These are phyloP conservation scores for Henningerozyma blattae DNA, from an alignment of 805 yeast species.

Conservation along the genomic window DNA sequence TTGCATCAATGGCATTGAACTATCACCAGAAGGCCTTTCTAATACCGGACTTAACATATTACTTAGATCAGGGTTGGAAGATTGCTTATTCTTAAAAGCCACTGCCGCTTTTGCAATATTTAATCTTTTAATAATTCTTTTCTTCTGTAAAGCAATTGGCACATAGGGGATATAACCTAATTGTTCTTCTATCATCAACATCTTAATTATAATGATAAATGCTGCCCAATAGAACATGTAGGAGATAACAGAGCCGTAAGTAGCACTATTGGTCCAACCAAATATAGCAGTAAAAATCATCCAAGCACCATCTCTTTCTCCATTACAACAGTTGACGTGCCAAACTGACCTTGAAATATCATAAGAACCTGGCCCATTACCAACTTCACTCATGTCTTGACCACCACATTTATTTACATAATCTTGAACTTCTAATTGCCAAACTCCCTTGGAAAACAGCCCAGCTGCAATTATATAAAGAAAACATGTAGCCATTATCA, in stretches of 20 bases:
- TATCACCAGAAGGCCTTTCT: slow-evolving; percentile 16
- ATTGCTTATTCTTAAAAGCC: slow-evolving; percentile 7
- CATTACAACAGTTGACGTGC: slow-evolving; percentile 94
- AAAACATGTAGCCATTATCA: slow-evolving; percentile 67
- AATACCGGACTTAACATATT: not conserved
- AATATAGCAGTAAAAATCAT: slow-evolving; percentile 79
- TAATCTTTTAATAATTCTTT: slow-evolving; percentile 33
- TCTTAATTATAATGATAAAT: slow-evolving; percentile 31
- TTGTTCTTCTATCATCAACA: slow-evolving; percentile 41
- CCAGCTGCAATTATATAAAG: slow-evolving; percentile 82
- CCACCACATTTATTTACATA: slow-evolving; percentile 70
- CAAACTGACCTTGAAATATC: slow-evolving; percentile 70
- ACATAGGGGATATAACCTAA: slow-evolving; percentile 47
- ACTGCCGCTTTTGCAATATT: slow-evolving; percentile 19
- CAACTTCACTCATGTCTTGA: slow-evolving; percentile 75
- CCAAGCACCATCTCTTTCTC: slow-evolving; percentile 87
- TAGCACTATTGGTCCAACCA: slow-evolving; percentile 93
- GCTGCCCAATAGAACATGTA: slow-evolving; percentile 62
- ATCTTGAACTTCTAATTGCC: slow-evolving; percentile 76
- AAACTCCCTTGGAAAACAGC: slow-evolving; percentile 71
- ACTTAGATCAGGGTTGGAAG: not conserved
- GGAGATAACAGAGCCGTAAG: slow-evolving; percentile 72
- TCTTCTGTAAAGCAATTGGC: slow-evolving; percentile 51
- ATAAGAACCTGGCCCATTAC: slow-evolving; percentile 89
- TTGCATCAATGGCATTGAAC: slow-evolving; percentile 15